These are phyloP conservation scores for Calycina herbarum DNA, from an alignment of 2,329 filamentous ascomycete species.

Conservation along the genomic window DNA sequence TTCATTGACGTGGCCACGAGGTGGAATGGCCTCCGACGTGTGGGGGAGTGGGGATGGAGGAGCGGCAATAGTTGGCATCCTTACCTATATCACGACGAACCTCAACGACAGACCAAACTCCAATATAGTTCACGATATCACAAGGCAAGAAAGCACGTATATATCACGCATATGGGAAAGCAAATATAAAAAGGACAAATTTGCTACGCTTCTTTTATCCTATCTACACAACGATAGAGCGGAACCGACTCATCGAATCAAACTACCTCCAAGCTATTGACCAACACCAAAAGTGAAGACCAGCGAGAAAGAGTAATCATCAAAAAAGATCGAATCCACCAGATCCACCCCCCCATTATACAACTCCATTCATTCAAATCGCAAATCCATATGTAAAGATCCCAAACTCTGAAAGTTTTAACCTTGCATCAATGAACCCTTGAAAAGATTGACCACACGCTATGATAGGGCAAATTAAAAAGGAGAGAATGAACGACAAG, in stretches of 20 bases:
- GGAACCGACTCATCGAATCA: neutral
- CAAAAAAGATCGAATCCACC: constrained; percentile 14
- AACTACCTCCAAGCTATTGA: constrained; percentile 26
- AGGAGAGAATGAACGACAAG: constrained; percentile 15
- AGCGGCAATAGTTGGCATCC: too few species aligned
- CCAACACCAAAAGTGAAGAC: constrained; percentile 20
- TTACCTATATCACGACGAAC: too few species aligned
- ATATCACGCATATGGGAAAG: neutral
- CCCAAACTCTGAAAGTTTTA: constrained; percentile 9
- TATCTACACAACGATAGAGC: constrained; percentile 24
- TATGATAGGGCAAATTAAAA: constrained; percentile 18
- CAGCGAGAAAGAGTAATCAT: constrained; percentile 11
- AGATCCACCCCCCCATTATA: constrained; percentile 23
- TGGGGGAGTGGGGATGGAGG: too few species aligned
- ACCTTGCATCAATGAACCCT: neutral
- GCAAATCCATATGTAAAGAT: constrained; percentile 10
- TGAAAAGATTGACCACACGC: constrained; percentile 24
- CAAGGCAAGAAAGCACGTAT: neutral
- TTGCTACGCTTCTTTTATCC: constrained; percentile 9
- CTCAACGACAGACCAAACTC: too few species aligned
- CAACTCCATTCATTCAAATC: constrained; percentile 21
- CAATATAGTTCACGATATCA: too few species aligned
- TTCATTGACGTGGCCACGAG: too few species aligned
- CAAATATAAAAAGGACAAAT: neutral
- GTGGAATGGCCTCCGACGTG: too few species aligned